Evolutionary conservation across 257 asterid species (phyloP), one percentile per base, ranked within the genome.

Genomic region (Nyctanthes arbortristis): DNA sequence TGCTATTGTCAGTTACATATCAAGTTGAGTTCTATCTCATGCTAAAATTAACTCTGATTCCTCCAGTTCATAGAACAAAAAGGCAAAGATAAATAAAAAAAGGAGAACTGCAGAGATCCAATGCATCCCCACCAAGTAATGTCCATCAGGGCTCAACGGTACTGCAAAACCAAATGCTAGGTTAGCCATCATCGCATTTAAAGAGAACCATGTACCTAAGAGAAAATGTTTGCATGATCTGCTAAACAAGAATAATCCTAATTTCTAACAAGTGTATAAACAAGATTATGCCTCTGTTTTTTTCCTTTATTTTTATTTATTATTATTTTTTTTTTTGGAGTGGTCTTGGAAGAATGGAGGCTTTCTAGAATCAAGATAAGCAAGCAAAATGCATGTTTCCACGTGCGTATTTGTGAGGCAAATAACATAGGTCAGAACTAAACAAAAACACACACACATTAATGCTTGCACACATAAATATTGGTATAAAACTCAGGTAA

Each of bases 101-200:
- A 3, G 33, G 67, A 73, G 28, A 35, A 4, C 13, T 3, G 16
- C 60, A 62, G n/a, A 37, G 65, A 25, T 30, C 62, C 43, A 62
- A 67, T 71, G 61, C 59, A 18, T 18, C 65, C 65, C 75, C 35
- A 54, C 14, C 24, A 24, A 12, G 28, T 30, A 64, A 61, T 27
- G 16, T 34, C 35, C 18, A n/a, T n/a, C 4, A 25, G 16, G 8
- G n/a, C 37, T 79, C 27, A 79, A 8, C 83, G 83, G n/a, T 79
- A 79, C 80, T 79, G 71, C 80, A 79, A 70, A 40, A 14, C 13
- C 7, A 57, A 63, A 63, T 60, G 22, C 34, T 13, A 4, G 3
- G 29, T 10, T 7, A 52, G 7, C 9, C 22, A 14, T 52, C 59
- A 52, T 5, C 29, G 3, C 5, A 20, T 0, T 49, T 4, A 49